Conservation (phyloP, 2,329 filamentous ascomycete genomes). For the Cladosporium halotolerans region DNA sequence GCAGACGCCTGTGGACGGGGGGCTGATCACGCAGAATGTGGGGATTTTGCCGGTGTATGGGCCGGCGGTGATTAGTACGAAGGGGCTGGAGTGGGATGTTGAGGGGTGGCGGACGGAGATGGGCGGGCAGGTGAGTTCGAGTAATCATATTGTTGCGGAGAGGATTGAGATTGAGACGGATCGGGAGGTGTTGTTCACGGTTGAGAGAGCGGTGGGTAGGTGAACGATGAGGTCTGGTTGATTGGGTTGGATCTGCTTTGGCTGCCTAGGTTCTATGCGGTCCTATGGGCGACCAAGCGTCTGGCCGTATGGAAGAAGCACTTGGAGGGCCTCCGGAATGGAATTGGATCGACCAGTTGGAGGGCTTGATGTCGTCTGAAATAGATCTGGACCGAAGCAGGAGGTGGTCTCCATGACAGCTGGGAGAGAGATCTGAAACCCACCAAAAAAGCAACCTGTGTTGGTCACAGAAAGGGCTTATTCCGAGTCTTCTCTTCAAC, state of each 20-base stretch:
- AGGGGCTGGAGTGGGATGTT: constrained; percentile 88
- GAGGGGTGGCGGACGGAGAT: constrained; percentile 62
- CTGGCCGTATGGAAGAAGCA: too few species aligned
- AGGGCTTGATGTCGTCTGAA: too few species aligned
- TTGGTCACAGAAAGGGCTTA: too few species aligned
- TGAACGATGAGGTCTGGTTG: not conserved
- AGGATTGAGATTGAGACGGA: constrained; percentile 35
- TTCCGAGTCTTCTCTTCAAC: too few species aligned
- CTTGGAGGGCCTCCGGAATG: too few species aligned
- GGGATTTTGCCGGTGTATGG: constrained; percentile 81
- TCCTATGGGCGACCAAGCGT: too few species aligned
- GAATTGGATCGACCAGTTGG: too few species aligned
- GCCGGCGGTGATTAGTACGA: constrained; percentile 70
- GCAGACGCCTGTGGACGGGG: constrained; percentile 47
- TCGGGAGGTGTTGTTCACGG: constrained; percentile 42
- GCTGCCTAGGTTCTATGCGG: not conserved
- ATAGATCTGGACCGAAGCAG: too few species aligned
- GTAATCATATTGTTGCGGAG: constrained; percentile 42
- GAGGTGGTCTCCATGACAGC: too few species aligned
- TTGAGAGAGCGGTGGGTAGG: constrained; percentile 28
- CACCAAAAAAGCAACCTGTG: too few species aligned
- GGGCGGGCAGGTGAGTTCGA: constrained; percentile 44
- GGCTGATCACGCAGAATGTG: constrained; percentile 66
- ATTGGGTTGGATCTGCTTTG: not conserved
- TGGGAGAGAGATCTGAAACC: too few species aligned